These are phyloP conservation scores for Spiraea crenata DNA, from an alignment of 331 rosid genomes.

Conservation along the genomic window DNA sequence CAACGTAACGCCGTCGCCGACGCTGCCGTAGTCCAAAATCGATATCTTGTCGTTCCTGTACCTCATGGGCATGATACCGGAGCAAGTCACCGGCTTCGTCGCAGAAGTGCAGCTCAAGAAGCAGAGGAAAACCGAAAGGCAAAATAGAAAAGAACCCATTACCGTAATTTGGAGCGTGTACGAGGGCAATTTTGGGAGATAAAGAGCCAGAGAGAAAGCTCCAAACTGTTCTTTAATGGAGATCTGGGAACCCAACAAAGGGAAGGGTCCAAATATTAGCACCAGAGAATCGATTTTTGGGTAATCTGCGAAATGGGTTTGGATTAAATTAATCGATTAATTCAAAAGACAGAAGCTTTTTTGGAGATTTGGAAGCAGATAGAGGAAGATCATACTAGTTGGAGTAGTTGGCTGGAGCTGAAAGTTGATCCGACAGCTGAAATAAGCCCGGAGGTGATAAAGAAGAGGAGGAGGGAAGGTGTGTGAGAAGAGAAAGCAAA, in stretches of 20 bases:
- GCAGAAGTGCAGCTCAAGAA: constrained; percentile 6
- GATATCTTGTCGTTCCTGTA: constrained; percentile 58
- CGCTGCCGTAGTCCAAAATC: constrained; percentile 63
- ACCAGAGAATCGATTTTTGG: too few species aligned
- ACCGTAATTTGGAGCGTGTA: neutral
- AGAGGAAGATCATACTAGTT: too few species aligned
- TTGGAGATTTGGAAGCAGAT: too few species aligned
- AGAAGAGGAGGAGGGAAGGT: too few species aligned
- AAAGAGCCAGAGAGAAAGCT: constrained; percentile 6
- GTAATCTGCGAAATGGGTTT: too few species aligned
- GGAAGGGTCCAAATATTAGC: constrained; percentile 22
- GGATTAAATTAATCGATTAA: too few species aligned
- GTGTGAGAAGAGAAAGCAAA: too few species aligned
- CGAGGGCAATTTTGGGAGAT: neutral
- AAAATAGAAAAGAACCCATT: constrained; percentile 25
- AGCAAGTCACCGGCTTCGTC: constrained; percentile 48
- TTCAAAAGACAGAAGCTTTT: too few species aligned
- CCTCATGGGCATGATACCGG: constrained; percentile 53
- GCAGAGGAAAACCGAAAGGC: constrained; percentile 15
- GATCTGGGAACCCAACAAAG: constrained; percentile 6
- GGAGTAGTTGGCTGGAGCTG: too few species aligned
- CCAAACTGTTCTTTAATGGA: constrained; percentile 12
- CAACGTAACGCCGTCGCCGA: constrained; percentile 68
- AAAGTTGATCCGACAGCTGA: too few species aligned
- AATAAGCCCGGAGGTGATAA: too few species aligned